Conservation (phyloP, 2,329 filamentous ascomycete genomes). For the Celoporthe dispersa region DNA sequence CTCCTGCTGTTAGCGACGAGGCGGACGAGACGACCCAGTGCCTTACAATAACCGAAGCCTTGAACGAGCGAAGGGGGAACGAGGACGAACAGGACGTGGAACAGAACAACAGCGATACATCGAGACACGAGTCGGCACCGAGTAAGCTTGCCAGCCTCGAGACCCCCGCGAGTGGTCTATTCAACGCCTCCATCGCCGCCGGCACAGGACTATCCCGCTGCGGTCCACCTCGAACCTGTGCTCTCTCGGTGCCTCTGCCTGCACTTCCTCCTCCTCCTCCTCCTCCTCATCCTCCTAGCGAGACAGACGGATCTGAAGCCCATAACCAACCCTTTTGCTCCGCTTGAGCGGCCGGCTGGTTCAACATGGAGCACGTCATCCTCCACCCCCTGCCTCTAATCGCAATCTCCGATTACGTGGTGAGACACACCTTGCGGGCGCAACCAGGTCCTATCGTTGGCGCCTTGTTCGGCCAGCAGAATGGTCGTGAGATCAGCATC, state of each 20-base stretch:
- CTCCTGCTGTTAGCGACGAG: background rate
- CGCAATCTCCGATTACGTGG: slow-evolving; percentile 96
- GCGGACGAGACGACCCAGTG: background rate
- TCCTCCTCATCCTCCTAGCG: background rate
- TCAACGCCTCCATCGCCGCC: background rate
- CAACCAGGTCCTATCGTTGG: slow-evolving; percentile 80
- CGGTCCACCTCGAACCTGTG: slow-evolving; percentile 3
- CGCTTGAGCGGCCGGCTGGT: background rate
- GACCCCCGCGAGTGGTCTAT: background rate
- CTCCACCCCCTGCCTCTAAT: slow-evolving; percentile 94
- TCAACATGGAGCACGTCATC: slow-evolving; percentile 44
- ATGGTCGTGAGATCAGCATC: slow-evolving; percentile 86
- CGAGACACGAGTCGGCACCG: background rate
- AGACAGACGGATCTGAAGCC: background rate
- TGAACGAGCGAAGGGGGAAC: background rate
- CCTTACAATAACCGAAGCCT: background rate
- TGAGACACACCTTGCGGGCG: slow-evolving; percentile 80
- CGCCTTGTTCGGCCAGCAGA: slow-evolving; percentile 87
- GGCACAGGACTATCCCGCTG: background rate
- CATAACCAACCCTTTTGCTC: background rate
- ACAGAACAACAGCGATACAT: background rate
- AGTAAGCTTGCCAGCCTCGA: slow-evolving; percentile 3
- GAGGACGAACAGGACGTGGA: background rate
- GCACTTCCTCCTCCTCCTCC: background rate
- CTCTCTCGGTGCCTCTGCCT: slow-evolving; percentile 9